Conservation (phyloP, 345 rosid genomes). For the Eutrema japonicum region DNA sequence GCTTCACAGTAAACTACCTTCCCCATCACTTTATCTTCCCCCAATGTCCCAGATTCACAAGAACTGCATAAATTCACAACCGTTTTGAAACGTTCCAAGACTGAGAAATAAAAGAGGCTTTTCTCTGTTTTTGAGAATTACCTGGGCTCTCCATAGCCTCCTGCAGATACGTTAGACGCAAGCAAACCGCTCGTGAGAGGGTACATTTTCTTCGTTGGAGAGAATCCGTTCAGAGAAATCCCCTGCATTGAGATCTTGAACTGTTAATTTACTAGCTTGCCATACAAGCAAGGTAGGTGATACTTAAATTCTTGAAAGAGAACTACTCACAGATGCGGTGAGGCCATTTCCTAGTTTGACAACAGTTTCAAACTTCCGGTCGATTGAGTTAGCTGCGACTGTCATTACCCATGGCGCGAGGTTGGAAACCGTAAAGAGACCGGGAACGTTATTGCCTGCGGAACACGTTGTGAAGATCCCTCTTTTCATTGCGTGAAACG, state of each 20-base stretch:
- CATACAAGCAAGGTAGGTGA: slow-evolving; percentile 15
- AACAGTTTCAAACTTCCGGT: slow-evolving; percentile 59
- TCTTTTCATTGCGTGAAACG: slow-evolving; percentile 81
- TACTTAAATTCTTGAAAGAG: neutral
- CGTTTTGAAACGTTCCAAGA: neutral
- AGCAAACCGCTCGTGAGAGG: slow-evolving; percentile 68
- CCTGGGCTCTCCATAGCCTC: slow-evolving; percentile 57
- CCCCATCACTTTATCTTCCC: slow-evolving; percentile 60
- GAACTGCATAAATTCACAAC: slow-evolving; percentile 43
- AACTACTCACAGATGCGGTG: slow-evolving; percentile 46
- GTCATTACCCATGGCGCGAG: slow-evolving; percentile 92
- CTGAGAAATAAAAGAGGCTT: neutral
- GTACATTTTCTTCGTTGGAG: slow-evolving; percentile 55
- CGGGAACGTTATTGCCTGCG: slow-evolving; percentile 76
- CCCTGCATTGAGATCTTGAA: slow-evolving; percentile 51
- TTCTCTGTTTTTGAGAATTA: slow-evolving; percentile 22
- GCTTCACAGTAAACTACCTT: slow-evolving; percentile 67
- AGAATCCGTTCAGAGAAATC: slow-evolving; percentile 63
- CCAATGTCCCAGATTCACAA: slow-evolving; percentile 66
- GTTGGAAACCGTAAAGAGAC: slow-evolving; percentile 51
- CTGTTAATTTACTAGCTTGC: neutral
- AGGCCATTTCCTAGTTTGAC: slow-evolving; percentile 67
- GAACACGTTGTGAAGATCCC: slow-evolving; percentile 77
- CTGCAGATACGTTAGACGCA: slow-evolving; percentile 50
- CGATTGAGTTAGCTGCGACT: slow-evolving; percentile 69